Percentiles rank a stretch among this genome's conserved stretches.
Evolutionary conservation across 306 rosid species (phyloP).

Genomic region (Luffa aegyptiaca): DNA sequence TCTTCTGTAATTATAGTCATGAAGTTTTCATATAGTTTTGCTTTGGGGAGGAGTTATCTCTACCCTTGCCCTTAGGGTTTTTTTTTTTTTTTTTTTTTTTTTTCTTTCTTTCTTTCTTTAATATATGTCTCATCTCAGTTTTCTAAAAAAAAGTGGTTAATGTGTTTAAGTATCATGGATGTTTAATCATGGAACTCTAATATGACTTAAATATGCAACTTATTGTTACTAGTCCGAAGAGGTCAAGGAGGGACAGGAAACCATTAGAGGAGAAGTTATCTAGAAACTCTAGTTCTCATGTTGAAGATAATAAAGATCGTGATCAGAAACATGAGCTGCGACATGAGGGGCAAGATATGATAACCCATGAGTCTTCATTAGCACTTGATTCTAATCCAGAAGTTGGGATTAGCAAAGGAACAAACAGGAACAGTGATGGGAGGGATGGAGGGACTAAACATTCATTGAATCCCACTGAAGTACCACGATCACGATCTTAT

Average conservation of each 20-base stretch:
- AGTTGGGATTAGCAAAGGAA: conserved; percentile 24
- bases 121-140: too few species aligned
- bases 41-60: too few species aligned
- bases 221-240: conserved; percentile 52
- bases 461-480: conserved; percentile 34
- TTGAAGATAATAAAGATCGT: conserved; percentile 26
- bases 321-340: conserved; percentile 31
- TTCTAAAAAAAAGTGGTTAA: neutral
- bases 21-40: too few species aligned
- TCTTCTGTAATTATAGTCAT: too few species aligned
- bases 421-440: conserved; percentile 26
- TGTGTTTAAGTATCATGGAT: neutral
- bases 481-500: conserved; percentile 43
- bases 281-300: conserved; percentile 17
- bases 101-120: too few species aligned
- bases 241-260: conserved; percentile 62
- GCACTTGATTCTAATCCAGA: conserved; percentile 32
- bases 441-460: conserved; percentile 29
- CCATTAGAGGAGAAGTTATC: conserved; percentile 35
- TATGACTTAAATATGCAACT: conserved; percentile 1
- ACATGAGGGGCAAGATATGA: conserved; percentile 17
- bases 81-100: too few species aligned
- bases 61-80: too few species aligned
- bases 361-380: conserved; percentile 24
- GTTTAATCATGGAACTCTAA: conserved; percentile 1